phyloP scores from a whole-genome alignment of 768 basidiomycete genomes.

The Naganishia vaughanmartiniae region DNA sequence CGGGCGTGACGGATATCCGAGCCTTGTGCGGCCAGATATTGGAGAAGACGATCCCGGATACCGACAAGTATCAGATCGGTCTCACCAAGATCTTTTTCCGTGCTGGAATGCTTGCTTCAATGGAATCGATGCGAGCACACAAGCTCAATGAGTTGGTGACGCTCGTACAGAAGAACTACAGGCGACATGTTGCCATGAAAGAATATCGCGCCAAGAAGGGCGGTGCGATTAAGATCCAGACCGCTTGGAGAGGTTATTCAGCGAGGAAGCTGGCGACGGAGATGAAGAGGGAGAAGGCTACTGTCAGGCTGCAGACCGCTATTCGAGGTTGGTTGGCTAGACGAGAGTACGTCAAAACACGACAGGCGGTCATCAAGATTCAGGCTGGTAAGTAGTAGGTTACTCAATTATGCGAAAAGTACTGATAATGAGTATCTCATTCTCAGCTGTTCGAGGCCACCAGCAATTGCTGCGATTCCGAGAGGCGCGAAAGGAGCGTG shows the following conservation, averaged over 20 bases:
- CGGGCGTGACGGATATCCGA: conserved; percentile 46
- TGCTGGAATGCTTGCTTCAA: conserved; percentile 94
- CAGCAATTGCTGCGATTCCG: conserved; percentile 56
- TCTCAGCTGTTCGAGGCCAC: conserved; percentile 46
- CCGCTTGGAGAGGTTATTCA: conserved; percentile 86
- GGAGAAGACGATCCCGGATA: conserved; percentile 79
- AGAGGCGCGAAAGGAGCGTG: conserved; percentile 61
- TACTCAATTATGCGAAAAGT: not conserved
- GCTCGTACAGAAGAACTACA: conserved; percentile 95
- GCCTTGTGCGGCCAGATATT: conserved; percentile 80
- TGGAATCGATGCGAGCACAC: conserved; percentile 76
- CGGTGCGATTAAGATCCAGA: conserved; percentile 81
- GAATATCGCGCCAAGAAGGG: conserved; percentile 68
- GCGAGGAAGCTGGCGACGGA: conserved; percentile 69
- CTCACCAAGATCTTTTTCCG: conserved; percentile 99
- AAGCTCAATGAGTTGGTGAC: conserved; percentile 87
- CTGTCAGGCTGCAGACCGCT: conserved; percentile 70
- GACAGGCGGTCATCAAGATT: conserved; percentile 65
- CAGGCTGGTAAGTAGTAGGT: conserved; percentile 74
- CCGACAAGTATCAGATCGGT: conserved; percentile 95
- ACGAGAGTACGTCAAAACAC: conserved; percentile 64
- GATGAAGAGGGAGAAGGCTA: conserved; percentile 71
- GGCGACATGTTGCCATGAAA: conserved; percentile 77
- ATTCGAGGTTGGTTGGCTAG: conserved; percentile 72
- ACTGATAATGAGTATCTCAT: conserved; percentile 6